Conservation (phyloP, 176 grass and related monocot genomes). For the Carex pumila region DNA sequence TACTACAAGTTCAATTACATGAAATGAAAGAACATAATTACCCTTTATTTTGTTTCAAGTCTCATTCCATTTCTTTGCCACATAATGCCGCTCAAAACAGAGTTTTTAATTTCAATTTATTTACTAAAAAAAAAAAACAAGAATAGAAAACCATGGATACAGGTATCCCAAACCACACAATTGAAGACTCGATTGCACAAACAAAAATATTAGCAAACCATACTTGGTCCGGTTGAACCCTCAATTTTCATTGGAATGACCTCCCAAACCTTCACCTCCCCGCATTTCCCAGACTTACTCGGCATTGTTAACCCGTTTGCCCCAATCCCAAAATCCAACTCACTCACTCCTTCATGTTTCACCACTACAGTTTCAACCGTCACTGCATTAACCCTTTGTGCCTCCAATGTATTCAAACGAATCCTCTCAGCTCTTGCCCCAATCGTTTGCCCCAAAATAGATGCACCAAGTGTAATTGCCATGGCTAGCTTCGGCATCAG, state of each 20-base stretch:
- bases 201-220: neutral
- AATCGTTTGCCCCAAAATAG: slow-evolving; percentile 88
- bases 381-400: neutral
- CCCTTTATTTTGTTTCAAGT: neutral
- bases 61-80: slow-evolving; percentile 9
- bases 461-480: slow-evolving; percentile 85
- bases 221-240: neutral
- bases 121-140: neutral
- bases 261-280: slow-evolving; percentile 18
- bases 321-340: slow-evolving; percentile 7
- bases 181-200: neutral
- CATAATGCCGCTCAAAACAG: neutral
- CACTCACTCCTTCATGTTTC: neutral
- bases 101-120: neutral
- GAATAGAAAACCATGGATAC: neutral
- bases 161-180: neutral
- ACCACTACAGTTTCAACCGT: neutral
- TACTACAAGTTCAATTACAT: neutral
- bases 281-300: slow-evolving; percentile 4
- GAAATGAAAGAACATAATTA: neutral
- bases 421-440: slow-evolving; percentile 77
- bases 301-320: neutral
- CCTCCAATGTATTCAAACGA: slow-evolving; percentile 41
- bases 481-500: slow-evolving; percentile 87
- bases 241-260: slow-evolving; percentile 20